phyloP scores from a whole-genome alignment of 225 moss, liverwort and hornwort species.

The Bryum argenteum region DNA sequence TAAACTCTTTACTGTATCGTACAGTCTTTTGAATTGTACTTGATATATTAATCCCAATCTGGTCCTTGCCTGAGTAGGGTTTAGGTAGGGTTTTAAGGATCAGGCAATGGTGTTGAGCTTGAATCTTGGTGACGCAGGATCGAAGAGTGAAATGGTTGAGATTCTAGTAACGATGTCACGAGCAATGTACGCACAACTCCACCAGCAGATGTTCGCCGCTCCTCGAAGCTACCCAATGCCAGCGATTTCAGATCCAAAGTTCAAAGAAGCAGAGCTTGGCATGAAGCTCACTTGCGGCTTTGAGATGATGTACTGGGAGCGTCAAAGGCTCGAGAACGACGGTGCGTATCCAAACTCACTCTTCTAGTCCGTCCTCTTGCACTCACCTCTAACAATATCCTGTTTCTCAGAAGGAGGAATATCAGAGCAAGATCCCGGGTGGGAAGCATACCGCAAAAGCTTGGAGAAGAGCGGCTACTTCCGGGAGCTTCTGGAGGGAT shows the following conservation, averaged over 20 bases:
- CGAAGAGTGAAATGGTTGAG: constrained; percentile 59
- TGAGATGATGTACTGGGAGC: constrained; percentile 94
- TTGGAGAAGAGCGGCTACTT: constrained; percentile 84
- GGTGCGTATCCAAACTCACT: constrained; percentile 29
- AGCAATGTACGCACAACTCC: constrained; percentile 93
- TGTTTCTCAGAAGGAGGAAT: constrained; percentile 28
- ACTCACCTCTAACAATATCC: not conserved
- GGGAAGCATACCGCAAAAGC: constrained; percentile 73
- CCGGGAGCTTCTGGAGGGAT: constrained; percentile 74
- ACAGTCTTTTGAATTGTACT: no score
- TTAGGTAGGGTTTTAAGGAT: not conserved
- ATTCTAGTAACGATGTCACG: constrained; percentile 78
- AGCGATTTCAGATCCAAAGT: constrained; percentile 50
- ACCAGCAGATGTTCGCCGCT: constrained; percentile 86
- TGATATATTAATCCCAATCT: not conserved
- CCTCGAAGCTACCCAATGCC: constrained; percentile 87
- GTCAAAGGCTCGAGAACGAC: constrained; percentile 44
- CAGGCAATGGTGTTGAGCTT: not conserved
- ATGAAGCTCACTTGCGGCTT: constrained; percentile 97
- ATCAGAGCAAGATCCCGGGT: constrained; percentile 54
- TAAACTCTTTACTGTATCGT: no score
- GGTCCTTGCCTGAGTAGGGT: not conserved
- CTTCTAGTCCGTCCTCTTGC: not conserved
- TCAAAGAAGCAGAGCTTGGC: constrained; percentile 83
- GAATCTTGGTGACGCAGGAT: constrained; percentile 32